Conservation (phyloP, 2,329 filamentous ascomycete genomes). For the Aspergillus pseudoglaucus region DNA sequence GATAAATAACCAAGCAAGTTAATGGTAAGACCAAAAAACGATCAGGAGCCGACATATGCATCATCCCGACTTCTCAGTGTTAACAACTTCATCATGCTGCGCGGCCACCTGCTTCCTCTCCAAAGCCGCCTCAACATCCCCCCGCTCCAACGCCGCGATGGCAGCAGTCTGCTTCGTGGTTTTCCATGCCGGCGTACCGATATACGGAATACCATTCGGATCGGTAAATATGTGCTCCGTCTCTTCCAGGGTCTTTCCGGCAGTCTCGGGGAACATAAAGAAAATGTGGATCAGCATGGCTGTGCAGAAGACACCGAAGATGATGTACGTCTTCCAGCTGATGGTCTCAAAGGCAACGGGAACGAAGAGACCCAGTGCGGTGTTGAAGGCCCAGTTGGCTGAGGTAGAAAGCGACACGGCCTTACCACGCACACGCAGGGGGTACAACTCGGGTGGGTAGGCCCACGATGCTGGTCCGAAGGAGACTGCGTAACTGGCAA, state of each 20-base stretch:
- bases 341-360: constrained; percentile 48
- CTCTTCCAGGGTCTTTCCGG: constrained; percentile 68
- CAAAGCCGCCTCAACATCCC: constrained; percentile 9
- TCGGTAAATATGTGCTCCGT: constrained; percentile 63
- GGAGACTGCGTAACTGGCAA: constrained; percentile 54
- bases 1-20: too few species aligned
- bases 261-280: constrained; percentile 61
- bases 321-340: constrained; percentile 55
- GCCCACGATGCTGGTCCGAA: constrained; percentile 53
- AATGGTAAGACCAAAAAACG: too few species aligned
- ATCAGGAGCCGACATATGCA: too few species aligned
- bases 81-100: too few species aligned
- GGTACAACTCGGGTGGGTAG: constrained; percentile 49
- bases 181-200: constrained; percentile 35
- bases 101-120: background rate
- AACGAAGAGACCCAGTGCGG: constrained; percentile 40
- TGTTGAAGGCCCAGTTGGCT: constrained; percentile 55
- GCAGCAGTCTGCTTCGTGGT: constrained; percentile 20
- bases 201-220: constrained; percentile 19
- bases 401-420: constrained; percentile 54
- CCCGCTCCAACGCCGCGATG: constrained; percentile 12
- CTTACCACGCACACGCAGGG: constrained; percentile 53
- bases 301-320: constrained; percentile 64
- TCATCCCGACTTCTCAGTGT: too few species aligned
- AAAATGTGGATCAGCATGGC: constrained; percentile 60